These are phyloP conservation scores for Carex pumila DNA, from an alignment of 176 grass and related monocot species.

Conservation along the genomic window DNA sequence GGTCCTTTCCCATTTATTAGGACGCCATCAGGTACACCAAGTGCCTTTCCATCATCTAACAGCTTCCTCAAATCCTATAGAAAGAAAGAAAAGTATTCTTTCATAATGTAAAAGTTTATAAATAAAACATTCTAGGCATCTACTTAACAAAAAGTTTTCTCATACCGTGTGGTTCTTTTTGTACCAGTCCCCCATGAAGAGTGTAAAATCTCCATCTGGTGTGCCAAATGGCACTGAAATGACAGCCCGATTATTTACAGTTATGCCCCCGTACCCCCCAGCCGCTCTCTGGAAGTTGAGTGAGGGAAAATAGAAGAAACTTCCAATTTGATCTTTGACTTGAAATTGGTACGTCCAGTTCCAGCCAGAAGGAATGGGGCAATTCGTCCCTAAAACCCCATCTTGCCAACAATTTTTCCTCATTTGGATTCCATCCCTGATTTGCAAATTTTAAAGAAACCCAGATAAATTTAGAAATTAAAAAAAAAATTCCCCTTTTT, in stretches of 20 bases:
- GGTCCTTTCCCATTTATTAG: constrained; percentile 94
- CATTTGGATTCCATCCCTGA: constrained; percentile 74
- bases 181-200: constrained; percentile 95
- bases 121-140: not conserved
- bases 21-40: constrained; percentile 77
- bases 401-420: constrained; percentile 88
- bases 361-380: constrained; percentile 80
- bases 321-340: constrained; percentile 95
- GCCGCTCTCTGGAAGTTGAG: constrained; percentile 65
- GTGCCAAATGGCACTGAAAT: constrained; percentile 72
- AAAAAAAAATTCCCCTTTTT: not conserved
- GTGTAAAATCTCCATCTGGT: constrained; percentile 55
- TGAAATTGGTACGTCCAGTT: constrained; percentile 98
- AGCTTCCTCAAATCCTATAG: constrained; percentile 61
- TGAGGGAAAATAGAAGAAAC: constrained; percentile 97
- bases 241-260: constrained; percentile 62
- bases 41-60: constrained; percentile 67
- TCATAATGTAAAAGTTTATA: not conserved
- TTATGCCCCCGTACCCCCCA: constrained; percentile 74
- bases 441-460: not conserved
- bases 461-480: not conserved
- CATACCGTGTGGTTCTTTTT: constrained; percentile 76
- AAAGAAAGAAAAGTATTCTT: not conserved
- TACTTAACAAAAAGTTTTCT: not conserved
- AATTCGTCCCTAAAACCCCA: constrained; percentile 79